phyloP scores from a whole-genome alignment of 2,329 filamentous ascomycete genomes.

The Cordyceps fumosorosea region DNA sequence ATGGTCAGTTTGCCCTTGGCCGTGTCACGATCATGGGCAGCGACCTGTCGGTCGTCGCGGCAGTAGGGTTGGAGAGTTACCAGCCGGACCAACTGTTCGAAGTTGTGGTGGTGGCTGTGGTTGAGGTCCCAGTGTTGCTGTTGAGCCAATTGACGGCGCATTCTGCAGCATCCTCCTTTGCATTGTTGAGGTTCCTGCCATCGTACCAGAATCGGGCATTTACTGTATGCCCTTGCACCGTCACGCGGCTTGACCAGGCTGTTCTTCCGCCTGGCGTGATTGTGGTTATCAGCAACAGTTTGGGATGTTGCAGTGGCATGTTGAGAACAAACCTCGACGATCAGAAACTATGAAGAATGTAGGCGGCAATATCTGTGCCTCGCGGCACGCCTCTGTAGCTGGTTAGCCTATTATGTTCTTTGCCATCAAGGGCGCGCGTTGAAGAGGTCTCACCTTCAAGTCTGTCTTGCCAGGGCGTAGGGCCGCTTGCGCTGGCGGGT shows the following conservation, averaged over 20 bases:
- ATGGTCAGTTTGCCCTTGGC: neutral
- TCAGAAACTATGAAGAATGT: conserved; percentile 63
- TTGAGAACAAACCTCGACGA: conserved; percentile 49
- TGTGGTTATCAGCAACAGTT: conserved; percentile 14
- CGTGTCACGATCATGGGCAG: neutral
- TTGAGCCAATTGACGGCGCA: conserved; percentile 58
- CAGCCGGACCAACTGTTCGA: neutral
- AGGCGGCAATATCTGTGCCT: conserved; percentile 42
- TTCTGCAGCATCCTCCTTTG: conserved; percentile 86
- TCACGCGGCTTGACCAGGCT: conserved; percentile 80
- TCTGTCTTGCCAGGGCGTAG: conserved; percentile 40
- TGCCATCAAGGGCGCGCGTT: neutral
- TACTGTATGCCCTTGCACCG: conserved; percentile 58
- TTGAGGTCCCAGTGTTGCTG: conserved; percentile 8
- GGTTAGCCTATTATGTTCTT: conserved; percentile 23
- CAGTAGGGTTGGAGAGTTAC: neutral
- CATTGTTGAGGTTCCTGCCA: conserved; percentile 79
- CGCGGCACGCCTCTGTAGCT: conserved; percentile 45
- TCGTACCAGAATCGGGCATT: conserved; percentile 88
- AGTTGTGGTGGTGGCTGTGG: neutral
- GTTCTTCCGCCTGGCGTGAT: conserved; percentile 66
- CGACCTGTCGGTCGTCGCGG: neutral
- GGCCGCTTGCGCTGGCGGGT: conserved; percentile 13
- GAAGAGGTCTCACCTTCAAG: conserved; percentile 41
- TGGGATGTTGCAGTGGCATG: neutral